Conservation (phyloP, 2,329 filamentous ascomycete species). For the Penicillium hesseltinei region DNA sequence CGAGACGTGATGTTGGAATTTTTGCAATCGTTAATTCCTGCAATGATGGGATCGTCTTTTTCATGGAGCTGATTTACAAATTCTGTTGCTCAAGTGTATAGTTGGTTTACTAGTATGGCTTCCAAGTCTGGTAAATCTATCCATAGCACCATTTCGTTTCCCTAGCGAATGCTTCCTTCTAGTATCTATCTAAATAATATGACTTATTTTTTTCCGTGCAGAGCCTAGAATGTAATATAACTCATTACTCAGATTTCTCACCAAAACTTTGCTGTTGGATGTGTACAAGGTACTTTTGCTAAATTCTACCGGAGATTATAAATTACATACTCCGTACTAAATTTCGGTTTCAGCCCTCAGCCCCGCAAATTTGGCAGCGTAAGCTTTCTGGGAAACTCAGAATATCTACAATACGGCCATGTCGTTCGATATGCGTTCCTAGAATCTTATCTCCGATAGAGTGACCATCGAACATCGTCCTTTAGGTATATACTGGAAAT, state of each 20-base stretch:
- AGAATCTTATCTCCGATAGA: no score
- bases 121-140: background rate
- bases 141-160: background rate
- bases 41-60: background rate
- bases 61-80: background rate
- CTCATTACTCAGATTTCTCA: background rate
- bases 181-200: background rate
- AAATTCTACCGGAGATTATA: background rate
- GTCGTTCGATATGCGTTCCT: no score
- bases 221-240: background rate
- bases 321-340: background rate
- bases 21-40: background rate
- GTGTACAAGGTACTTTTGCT: background rate
- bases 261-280: background rate
- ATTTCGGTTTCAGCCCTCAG: background rate
- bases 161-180: background rate
- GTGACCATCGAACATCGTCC: no score
- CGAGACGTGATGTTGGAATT: constrained; percentile 9
- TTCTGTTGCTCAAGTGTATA: background rate
- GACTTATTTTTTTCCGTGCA: background rate
- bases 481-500: no score
- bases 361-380: background rate
- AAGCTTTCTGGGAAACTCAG: no score
- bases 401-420: no score
- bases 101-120: background rate